Evolutionary conservation across 2,329 filamentous ascomycete genomes (phyloP), one percentile per base, ranked within the genome.

Genomic region (Akanthomyces uredinophilus): DNA sequence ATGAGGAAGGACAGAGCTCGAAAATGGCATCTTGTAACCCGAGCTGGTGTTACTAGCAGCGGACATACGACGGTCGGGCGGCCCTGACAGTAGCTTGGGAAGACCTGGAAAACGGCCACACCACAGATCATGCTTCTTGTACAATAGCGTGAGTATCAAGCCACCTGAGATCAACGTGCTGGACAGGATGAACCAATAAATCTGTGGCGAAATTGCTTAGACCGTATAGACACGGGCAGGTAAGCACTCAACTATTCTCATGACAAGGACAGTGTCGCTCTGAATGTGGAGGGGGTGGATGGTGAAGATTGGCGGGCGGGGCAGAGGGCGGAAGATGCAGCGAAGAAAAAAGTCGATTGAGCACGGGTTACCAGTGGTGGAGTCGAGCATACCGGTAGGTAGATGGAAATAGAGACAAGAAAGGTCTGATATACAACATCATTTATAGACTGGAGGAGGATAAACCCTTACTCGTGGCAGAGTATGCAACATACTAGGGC

Each of bases 231-330:
- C 22, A 39, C 18, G 43, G 37, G 44, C 37, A 32, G 47, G 49
- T 39, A 39, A 53, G 46, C 46, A 60, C 11, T 18, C n/a, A 16
- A 20, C 37, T n/a, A 60, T 43, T 24, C 56, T 51, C 49, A 53
- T 60, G 47, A 60, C 58, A 53, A 60, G 46, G 49, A 4, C 46
- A 52, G 58, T 39, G 58, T 60, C 39, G 29, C 39, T 49, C 13
- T 29, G 35, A n/a, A 39, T 22, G 58, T 60, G 58, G 58, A 39
- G 58, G 41, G 47, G 35, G 55, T 29, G 54, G 14, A 37, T 57
- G 20, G n/a, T 44, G 14, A 32, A 60, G 56, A 39, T n/a, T 29
- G 27, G 56, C 6, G 18, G 49, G n/a, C 14, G 56, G 55, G 55
- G 41, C 41, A 18, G 4, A 46, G 2, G 7, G n/a, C 18, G 43